A percentile compares a stretch with the other conserved stretches of the same genome.
phyloP scores from a whole-genome alignment of 176 grass and related monocot species.

The Eleusine coracana region DNA sequence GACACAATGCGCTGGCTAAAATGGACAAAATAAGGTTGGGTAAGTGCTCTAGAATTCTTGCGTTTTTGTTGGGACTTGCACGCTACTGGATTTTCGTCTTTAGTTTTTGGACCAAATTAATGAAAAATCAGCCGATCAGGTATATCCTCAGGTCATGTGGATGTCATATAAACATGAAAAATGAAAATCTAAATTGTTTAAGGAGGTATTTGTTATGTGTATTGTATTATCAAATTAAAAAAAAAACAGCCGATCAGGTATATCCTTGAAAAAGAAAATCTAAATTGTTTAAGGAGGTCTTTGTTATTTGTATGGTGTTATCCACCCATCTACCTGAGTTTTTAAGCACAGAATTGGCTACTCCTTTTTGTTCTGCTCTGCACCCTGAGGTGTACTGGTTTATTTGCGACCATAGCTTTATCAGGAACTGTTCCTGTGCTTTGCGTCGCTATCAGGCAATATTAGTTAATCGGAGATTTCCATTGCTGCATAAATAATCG shows the following conservation, averaged over 20 bases:
- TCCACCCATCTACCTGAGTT: background rate
- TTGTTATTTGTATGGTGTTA: background rate
- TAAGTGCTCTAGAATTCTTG: conserved; percentile 24
- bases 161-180: too few relatives aligned
- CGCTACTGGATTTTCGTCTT: background rate
- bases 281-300: background rate
- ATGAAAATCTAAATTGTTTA: too few relatives aligned
- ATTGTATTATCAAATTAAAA: background rate
- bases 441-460: conserved; percentile 34
- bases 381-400: conserved; percentile 6
- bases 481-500: background rate
- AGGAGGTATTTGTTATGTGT: background rate
- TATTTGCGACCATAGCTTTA: conserved; percentile 32
- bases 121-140: conserved; percentile 6
- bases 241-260: background rate
- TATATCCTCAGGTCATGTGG: conserved; percentile 20
- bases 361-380: conserved; percentile 15
- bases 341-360: conserved; percentile 3
- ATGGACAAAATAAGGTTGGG: conserved; percentile 20
- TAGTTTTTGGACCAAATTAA: conserved; percentile 17
- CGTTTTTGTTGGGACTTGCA: background rate
- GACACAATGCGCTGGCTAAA: conserved; percentile 1
- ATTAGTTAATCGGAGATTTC: conserved; percentile 8
- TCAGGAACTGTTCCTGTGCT: conserved; percentile 7
- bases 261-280: background rate